phyloP scores from a whole-genome alignment of 192 early-diverging fungal genomes.

The Dissophora ornata region DNA sequence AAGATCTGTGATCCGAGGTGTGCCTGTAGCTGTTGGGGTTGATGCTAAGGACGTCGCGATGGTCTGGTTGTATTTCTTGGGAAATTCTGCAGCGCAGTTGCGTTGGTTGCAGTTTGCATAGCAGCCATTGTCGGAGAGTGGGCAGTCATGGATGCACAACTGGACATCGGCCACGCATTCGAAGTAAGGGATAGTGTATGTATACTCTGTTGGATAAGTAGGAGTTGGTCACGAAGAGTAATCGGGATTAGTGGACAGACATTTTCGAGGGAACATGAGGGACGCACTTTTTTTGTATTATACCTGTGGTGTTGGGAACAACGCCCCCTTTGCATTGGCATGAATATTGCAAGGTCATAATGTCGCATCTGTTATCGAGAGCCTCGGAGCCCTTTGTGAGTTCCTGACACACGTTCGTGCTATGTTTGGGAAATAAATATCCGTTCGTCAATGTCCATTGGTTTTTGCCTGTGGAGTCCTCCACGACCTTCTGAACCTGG shows the following conservation, averaged over 20 bases:
- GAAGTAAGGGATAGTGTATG: conserved; percentile 50
- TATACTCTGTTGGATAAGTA: no score
- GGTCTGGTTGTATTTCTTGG: conserved; percentile 51
- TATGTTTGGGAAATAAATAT: background rate
- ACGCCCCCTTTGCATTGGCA: conserved; percentile 38
- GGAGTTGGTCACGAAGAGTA: no score
- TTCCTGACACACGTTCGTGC: conserved; percentile 48
- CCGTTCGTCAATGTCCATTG: background rate
- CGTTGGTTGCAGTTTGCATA: conserved; percentile 25
- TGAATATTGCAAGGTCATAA: conserved; percentile 13
- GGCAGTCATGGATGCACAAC: conserved; percentile 22
- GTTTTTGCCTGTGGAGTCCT: no score
- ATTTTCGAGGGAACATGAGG: no score
- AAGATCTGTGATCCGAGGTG: conserved; percentile 12
- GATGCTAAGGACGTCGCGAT: conserved; percentile 22
- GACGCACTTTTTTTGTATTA: no score
- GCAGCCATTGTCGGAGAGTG: conserved; percentile 28
- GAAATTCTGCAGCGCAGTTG: conserved; percentile 39
- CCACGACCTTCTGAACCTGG: no score
- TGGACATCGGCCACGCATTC: conserved; percentile 32
- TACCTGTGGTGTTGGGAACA: conserved; percentile 35
- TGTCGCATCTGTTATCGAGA: conserved; percentile 36
- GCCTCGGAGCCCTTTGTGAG: conserved; percentile 31
- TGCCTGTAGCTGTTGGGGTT: conserved; percentile 8
- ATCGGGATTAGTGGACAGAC: no score